Evolutionary conservation across 176 grass and related monocot species (phyloP).

Genomic region (Alopecurus myosuroides): DNA sequence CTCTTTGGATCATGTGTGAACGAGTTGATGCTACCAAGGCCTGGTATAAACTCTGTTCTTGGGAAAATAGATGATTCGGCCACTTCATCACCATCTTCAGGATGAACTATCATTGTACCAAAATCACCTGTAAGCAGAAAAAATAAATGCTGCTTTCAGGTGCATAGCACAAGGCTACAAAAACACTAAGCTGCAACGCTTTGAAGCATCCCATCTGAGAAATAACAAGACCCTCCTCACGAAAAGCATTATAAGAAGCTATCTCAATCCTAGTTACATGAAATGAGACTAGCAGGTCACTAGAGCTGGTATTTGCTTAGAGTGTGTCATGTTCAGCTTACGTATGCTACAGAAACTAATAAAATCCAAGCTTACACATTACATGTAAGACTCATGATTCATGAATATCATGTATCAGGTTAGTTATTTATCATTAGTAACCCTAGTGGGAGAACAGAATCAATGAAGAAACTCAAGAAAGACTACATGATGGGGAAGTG

Average conservation of each 20-base stretch:
- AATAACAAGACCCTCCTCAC: not conserved
- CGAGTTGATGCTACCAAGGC: slow-evolving; percentile 89
- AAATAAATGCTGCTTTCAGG: not conserved
- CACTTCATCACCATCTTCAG: slow-evolving; percentile 62
- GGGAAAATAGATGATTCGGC: slow-evolving; percentile 55
- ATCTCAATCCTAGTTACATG: not conserved
- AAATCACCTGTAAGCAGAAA: slow-evolving; percentile 55
- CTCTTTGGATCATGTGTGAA: slow-evolving; percentile 87
- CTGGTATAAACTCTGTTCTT: slow-evolving; percentile 83
- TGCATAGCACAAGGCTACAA: not conserved
- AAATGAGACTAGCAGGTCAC: not conserved
- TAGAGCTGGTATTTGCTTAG: not conserved
- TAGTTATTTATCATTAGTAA: slow-evolving; percentile 16
- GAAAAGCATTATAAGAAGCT: not conserved
- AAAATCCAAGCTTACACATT: not conserved
- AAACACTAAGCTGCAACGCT: not conserved
- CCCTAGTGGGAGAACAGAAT: slow-evolving; percentile 11
- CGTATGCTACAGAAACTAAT: not conserved
- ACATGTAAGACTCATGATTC: not conserved
- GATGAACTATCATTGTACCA: slow-evolving; percentile 77
- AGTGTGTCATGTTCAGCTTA: not conserved
- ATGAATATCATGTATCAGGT: not conserved
- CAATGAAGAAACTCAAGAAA: slow-evolving; percentile 6
- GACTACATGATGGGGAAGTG: not conserved
- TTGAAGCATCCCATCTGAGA: not conserved